phyloP scores from a whole-genome alignment of 805 yeast species.

The Lipomyces sp. region DNA sequence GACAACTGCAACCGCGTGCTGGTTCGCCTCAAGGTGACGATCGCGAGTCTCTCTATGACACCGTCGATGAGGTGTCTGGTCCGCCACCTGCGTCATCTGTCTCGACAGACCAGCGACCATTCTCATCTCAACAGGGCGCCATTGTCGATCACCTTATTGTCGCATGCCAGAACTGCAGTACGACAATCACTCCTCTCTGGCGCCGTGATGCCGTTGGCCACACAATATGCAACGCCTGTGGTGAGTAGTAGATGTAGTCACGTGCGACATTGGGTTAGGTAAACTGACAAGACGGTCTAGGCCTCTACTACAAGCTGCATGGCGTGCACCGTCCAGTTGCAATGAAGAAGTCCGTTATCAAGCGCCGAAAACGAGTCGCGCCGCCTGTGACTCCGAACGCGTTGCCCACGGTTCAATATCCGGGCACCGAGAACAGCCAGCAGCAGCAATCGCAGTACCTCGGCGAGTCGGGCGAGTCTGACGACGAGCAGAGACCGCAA shows the following conservation, averaged over 20 bases:
- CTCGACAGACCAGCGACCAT: background rate
- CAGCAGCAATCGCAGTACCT: background rate
- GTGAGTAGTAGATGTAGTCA: constrained; percentile 33
- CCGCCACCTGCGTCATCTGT: no score
- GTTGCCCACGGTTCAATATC: constrained; percentile 19
- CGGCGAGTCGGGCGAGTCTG: constrained; percentile 3
- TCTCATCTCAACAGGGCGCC: background rate
- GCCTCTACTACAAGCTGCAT: constrained; percentile 66
- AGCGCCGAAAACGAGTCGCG: constrained; percentile 60
- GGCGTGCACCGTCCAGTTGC: constrained; percentile 74
- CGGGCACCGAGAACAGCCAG: background rate
- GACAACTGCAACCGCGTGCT: constrained; percentile 3
- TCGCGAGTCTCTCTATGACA: no score
- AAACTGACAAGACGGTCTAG: constrained; percentile 18
- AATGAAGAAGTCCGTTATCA: constrained; percentile 69
- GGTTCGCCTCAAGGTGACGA: background rate
- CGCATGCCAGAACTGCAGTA: constrained; percentile 79
- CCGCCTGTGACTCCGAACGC: constrained; percentile 25
- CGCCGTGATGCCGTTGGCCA: constrained; percentile 77
- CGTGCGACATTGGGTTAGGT: no score
- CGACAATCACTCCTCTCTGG: constrained; percentile 86
- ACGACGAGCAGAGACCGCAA: constrained; percentile 8
- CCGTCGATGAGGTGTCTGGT: no score
- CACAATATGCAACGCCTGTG: constrained; percentile 87
- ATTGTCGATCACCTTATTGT: constrained; percentile 46